Conservation (phyloP, 768 basidiomycete species). For the Hericium erinaceus region DNA sequence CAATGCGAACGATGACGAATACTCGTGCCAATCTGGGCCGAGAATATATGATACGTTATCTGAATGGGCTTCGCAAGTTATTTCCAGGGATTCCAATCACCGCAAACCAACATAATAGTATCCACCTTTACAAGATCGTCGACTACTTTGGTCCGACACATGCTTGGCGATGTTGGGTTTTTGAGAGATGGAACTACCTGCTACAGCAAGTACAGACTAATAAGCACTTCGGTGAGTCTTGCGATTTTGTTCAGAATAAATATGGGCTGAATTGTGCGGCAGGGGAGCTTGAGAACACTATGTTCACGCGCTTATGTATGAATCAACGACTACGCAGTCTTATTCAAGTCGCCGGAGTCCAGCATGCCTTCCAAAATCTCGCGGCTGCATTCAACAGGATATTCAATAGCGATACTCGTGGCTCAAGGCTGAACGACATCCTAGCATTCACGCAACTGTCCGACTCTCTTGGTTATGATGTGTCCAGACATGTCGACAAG, state of each 20-base stretch:
- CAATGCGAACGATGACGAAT: conserved; percentile 15
- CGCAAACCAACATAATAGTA: conserved; percentile 30
- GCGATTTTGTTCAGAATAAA: not conserved
- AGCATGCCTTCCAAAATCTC: not conserved
- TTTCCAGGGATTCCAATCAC: conserved; percentile 21
- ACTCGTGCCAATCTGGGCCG: conserved; percentile 18
- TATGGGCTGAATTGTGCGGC: not conserved
- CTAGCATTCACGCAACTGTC: not conserved
- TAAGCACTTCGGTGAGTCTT: conserved; percentile 21
- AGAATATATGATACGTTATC: conserved; percentile 23
- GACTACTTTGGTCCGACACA: conserved; percentile 26
- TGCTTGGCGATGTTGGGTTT: conserved; percentile 28
- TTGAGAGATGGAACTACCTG: conserved; percentile 26
- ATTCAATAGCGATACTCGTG: not conserved
- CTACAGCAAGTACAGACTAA: conserved; percentile 24
- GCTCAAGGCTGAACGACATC: not conserved
- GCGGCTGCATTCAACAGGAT: not conserved
- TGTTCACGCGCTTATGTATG: conserved; percentile 17
- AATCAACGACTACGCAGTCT: conserved; percentile 16
- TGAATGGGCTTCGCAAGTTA: conserved; percentile 19
- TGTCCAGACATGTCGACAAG: not conserved
- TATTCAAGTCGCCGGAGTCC: not conserved
- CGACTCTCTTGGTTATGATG: not conserved
- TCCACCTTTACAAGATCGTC: conserved; percentile 28
- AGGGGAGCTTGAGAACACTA: conserved; percentile 23